Conservation (phyloP, 1,284 basidiomycete species). For the Ganoderma resinaceum region DNA sequence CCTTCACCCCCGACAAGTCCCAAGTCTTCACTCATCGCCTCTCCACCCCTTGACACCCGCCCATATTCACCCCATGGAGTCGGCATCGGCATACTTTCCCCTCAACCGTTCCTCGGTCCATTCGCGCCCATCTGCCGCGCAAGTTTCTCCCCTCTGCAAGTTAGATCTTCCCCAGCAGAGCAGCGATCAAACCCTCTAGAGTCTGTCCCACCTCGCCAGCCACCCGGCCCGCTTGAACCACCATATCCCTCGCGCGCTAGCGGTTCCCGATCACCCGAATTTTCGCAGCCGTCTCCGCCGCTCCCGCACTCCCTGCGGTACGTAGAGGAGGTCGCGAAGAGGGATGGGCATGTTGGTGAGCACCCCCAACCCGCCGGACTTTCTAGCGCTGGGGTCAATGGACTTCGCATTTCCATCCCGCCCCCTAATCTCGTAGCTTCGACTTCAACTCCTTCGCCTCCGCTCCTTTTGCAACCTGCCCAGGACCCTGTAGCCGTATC, state of each 20-base stretch:
- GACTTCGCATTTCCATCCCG: constrained; percentile 35
- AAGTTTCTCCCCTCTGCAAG: constrained; percentile 29
- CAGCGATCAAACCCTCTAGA: constrained; percentile 33
- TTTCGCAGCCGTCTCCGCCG: constrained; percentile 19
- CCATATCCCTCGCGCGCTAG: constrained; percentile 16
- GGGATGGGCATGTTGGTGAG: constrained; percentile 21
- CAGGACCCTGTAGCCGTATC: constrained; percentile 21
- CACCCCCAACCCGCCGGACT: constrained; percentile 17
- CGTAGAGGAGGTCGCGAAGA: constrained; percentile 21
- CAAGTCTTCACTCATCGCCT: constrained; percentile 27
- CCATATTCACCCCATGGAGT: constrained; percentile 37
- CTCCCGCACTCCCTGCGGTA: constrained; percentile 28
- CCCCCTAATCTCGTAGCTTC: constrained; percentile 32
- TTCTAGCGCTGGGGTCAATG: constrained; percentile 24
- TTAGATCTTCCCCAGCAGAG: constrained; percentile 33
- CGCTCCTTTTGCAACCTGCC: constrained; percentile 24
- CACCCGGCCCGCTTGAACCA: constrained; percentile 25
- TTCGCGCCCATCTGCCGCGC: constrained; percentile 32
- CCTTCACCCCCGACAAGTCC: constrained; percentile 26
- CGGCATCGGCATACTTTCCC: constrained; percentile 38
- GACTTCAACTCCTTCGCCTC: constrained; percentile 35
- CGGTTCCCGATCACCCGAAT: constrained; percentile 25
- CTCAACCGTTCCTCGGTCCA: constrained; percentile 35
- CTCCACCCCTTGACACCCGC: constrained; percentile 34
- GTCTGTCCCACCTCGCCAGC: constrained; percentile 16